Base-by-base conservation (phyloP, 768 basidiomycete genomes). In the Melanogaster broomeanus region DNA sequence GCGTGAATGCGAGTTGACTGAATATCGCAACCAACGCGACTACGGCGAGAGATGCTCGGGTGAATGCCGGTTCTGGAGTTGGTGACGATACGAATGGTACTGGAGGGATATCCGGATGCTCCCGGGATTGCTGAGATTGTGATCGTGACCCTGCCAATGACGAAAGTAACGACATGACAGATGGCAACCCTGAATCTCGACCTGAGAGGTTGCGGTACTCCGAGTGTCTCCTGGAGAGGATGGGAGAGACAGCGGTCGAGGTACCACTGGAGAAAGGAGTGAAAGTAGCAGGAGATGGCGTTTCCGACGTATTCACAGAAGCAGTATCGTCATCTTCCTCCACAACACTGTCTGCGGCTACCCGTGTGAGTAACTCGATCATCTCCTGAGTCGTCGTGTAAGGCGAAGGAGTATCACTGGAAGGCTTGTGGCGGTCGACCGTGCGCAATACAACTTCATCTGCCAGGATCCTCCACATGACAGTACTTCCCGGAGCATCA, bases 1-100 rank as follows among this genome's bases (percentile, higher is more conserved):
- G 84, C 0, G 87, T 87, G 61, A 91, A 90, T 1, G 81, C 69
- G 24, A 91, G 76, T 60, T 88, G 86, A 53, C 77, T 77, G 67
- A 91, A 93, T 25, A 85, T 76, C 24, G 78, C 72, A 25, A 89
- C 72, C 6, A 93, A 73, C 0, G 85, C 81, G 10, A 80, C 77
- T 18, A 83, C 78, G 11, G 88, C 87, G 2, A 79, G 76, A 12
- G 87, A 77, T 41, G 78, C 76, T 8, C 78, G 74, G 16, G 81
- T 72, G 12, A 75, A 59, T 19, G 58, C 55, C n/a, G 59, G 61
- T 13, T 61, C 63, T 38, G 61, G 56, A 40, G 60, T 37, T 21
- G 65, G 65, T 4, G 66, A 62, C 19, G 65, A 48, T 46, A 67
- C 58, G 3, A 61, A 46, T 3, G 63, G 57, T 45, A 72, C 71